Conservation (phyloP, 2,329 filamentous ascomycete genomes). For the Aspergillus sp. region DNA sequence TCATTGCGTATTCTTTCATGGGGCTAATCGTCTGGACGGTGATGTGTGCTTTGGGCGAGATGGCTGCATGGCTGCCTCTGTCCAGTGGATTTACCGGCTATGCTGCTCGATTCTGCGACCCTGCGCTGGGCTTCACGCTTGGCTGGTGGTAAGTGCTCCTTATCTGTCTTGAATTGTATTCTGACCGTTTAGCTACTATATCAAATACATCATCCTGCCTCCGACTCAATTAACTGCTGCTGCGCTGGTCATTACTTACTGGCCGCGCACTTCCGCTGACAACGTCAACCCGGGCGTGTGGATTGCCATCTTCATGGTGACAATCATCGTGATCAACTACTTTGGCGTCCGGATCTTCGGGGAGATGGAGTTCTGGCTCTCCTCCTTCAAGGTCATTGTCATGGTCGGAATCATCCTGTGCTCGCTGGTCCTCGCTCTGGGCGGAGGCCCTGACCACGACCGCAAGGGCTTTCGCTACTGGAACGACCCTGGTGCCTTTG, state of each 20-base stretch:
- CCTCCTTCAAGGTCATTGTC: conserved; percentile 66
- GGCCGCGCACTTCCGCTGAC: conserved; percentile 55
- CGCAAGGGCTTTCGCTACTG: conserved; percentile 66
- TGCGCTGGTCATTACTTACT: conserved; percentile 75
- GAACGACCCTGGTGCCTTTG: conserved; percentile 62
- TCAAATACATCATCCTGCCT: conserved; percentile 80
- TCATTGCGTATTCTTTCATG: conserved; percentile 45
- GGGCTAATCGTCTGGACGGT: conserved; percentile 70
- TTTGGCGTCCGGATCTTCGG: conserved; percentile 69
- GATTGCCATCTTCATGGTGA: conserved; percentile 68
- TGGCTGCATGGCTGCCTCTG: conserved; percentile 79
- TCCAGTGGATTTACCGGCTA: conserved; percentile 78
- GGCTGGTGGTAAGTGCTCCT: conserved; percentile 61
- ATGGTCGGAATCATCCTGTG: conserved; percentile 67
- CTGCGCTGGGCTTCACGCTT: conserved; percentile 75
- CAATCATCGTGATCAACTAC: conserved; percentile 66
- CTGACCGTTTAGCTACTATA: conserved; percentile 48
- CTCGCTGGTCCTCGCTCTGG: conserved; percentile 61
- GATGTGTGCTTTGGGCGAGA: conserved; percentile 78
- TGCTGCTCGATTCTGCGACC: conserved; percentile 74
- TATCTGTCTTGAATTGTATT: neutral
- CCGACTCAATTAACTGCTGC: conserved; percentile 81
- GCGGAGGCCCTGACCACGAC: conserved; percentile 64
- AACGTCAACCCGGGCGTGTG: conserved; percentile 76
- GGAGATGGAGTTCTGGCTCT: conserved; percentile 62